Base-by-base conservation (phyloP, 2,329 filamentous ascomycete genomes). In the Alternaria sp. region DNA sequence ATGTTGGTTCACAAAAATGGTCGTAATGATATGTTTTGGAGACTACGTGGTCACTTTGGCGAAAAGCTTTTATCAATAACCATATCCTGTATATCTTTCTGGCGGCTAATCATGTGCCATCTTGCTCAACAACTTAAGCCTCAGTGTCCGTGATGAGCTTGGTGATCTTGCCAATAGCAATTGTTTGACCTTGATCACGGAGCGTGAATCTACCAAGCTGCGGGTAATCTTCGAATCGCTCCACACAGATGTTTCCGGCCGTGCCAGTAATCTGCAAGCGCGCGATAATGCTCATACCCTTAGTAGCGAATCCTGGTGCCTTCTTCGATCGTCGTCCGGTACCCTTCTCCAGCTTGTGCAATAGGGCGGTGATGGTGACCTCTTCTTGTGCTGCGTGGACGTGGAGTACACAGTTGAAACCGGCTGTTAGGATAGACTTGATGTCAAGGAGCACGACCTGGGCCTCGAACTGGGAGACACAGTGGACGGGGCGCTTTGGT, bases 111-210 rank as follows among this genome's bases (percentile, higher is more conserved):
- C 31, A 36, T 48, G 9, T 3, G 50, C 23, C 33, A 46, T 28
- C 24, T 49, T 8, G 6, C 7, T 24, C 42, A 3, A 8, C 8
- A 41, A 23, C 14, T 60, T 65, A 69, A 59, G 66, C 66, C 4
- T 65, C 58, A 14, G 60, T 54, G 37, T 77, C 75, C 2, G 74
- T 77, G 63, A 91, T 87, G 61, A 99, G 86, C 85, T 93, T 97
- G 60, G 92, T 97, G 78, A 99, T 96, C 86, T 99, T 99, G 74
- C 95, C 95, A 81, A 99, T 99, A 56, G 95, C 95, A 82, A 99
- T 97, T 0, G 95, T 99, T 90, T 98, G 94, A 72, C 95, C 95
- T 89, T 98, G 74, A 55, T 72, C 54, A 75, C 70, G 71, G 26
- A 73, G 64, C 29, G 72, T 73, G 53, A 69, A 75, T 24, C 60